phyloP scores from a whole-genome alignment of 495 filamentous ascomycete genomes.

The Penicillium coffeae region DNA sequence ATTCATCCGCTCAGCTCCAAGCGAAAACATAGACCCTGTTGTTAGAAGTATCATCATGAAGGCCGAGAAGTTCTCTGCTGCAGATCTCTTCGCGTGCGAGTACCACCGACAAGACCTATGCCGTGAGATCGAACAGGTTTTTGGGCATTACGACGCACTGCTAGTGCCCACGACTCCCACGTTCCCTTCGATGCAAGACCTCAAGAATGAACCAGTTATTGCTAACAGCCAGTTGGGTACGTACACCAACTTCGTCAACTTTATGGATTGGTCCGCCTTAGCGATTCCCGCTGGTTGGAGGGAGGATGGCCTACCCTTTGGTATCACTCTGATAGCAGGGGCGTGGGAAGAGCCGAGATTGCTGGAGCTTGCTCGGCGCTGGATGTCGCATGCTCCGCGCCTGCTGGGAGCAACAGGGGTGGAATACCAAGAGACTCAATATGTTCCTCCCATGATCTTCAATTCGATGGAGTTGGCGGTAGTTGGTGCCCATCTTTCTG shows the following conservation, averaged over 20 bases:
- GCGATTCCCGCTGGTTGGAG: constrained; percentile 49
- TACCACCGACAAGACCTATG: constrained; percentile 13
- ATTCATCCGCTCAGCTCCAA: constrained; percentile 2
- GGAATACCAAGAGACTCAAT: constrained; percentile 44
- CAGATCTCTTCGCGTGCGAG: constrained; percentile 9
- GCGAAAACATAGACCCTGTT: constrained; percentile 11
- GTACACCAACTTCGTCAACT: constrained; percentile 63
- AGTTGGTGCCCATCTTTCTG: constrained; percentile 20
- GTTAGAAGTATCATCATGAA: constrained; percentile 15
- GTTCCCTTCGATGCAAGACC: constrained; percentile 56
- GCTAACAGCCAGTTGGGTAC: constrained; percentile 54
- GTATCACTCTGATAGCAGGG: constrained; percentile 57
- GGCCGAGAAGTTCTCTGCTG: constrained; percentile 13
- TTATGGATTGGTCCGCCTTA: constrained; percentile 60
- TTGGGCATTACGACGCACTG: constrained; percentile 49
- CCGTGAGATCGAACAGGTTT: constrained; percentile 5
- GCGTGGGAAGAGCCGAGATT: constrained; percentile 32
- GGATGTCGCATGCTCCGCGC: constrained; percentile 8
- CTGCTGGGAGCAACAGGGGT: constrained; percentile 34
- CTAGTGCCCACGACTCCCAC: constrained; percentile 59
- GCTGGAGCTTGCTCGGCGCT: constrained; percentile 9
- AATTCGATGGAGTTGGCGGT: constrained; percentile 9
- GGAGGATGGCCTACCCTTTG: constrained; percentile 51
- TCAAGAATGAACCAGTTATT: constrained; percentile 50
- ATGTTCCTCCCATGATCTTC: neutral